Evolutionary conservation across 2,329 filamentous ascomycete species (phyloP).

Genomic region (Penicillium sp.): DNA sequence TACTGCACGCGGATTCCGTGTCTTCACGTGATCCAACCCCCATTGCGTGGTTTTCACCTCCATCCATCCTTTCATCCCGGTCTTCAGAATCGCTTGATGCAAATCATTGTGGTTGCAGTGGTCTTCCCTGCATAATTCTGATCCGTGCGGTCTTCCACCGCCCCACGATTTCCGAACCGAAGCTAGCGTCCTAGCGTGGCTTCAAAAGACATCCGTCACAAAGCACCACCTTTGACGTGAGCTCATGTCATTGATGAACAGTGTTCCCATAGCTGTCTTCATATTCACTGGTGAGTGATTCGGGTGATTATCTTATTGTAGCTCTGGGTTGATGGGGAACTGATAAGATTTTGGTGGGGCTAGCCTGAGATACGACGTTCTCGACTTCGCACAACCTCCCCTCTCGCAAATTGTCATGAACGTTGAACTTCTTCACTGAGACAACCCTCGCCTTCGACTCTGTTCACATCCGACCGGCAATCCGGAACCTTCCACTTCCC

Average conservation of each 20-base stretch:
- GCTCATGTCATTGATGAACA: neutral
- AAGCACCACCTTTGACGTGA: neutral
- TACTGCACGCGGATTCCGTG: no score
- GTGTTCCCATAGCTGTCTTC: neutral
- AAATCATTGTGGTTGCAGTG: neutral
- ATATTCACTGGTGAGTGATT: neutral
- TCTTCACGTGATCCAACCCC: neutral
- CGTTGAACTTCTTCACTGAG: conserved; percentile 26
- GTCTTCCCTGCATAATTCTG: neutral
- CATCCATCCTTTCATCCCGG: neutral
- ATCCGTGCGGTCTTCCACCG: neutral
- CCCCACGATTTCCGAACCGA: neutral
- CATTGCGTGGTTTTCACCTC: neutral
- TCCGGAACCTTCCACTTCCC: neutral
- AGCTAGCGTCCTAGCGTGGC: neutral
- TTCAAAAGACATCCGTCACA: neutral
- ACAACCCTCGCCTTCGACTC: conserved; percentile 5
- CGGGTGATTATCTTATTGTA: neutral
- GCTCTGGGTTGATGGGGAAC: neutral
- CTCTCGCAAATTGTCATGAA: conserved; percentile 36
- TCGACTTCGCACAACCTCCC: conserved; percentile 37
- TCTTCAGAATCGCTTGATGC: neutral
- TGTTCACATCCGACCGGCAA: neutral
- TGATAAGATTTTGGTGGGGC: conserved; percentile 24
- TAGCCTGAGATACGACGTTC: conserved; percentile 19